phyloP scores from a whole-genome alignment of 1,284 basidiomycete species.

The Paramarasmius palmivorus region DNA sequence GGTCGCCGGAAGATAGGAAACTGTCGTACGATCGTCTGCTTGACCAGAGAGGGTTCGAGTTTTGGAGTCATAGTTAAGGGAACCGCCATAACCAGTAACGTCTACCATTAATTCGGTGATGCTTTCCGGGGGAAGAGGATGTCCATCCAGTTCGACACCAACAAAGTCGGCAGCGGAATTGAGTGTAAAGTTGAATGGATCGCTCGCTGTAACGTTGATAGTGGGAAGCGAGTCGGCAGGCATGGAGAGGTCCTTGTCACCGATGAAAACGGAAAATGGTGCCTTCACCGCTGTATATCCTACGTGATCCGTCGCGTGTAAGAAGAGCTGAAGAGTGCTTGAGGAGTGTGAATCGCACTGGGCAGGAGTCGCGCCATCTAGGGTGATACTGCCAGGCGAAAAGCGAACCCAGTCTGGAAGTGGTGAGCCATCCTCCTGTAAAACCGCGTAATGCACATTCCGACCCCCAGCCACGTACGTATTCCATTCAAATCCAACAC shows the following conservation, averaged over 20 bases:
- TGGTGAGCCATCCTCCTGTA: slow-evolving; percentile 63
- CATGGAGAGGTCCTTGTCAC: slow-evolving; percentile 65
- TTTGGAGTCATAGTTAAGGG: slow-evolving; percentile 64
- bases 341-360: slow-evolving; percentile 38
- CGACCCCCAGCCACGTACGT: slow-evolving; percentile 54
- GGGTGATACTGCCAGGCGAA: slow-evolving; percentile 65
- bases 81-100: slow-evolving; percentile 51
- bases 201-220: slow-evolving; percentile 63
- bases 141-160: slow-evolving; percentile 63
- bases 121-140: slow-evolving; percentile 51
- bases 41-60: slow-evolving; percentile 64
- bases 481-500: slow-evolving; percentile 76
- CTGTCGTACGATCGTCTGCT: slow-evolving; percentile 43
- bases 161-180: slow-evolving; percentile 57
- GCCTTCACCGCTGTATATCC: slow-evolving; percentile 57
- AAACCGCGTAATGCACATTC: slow-evolving; percentile 67
- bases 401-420: slow-evolving; percentile 82
- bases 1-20: slow-evolving; percentile 54
- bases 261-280: slow-evolving; percentile 59
- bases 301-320: slow-evolving; percentile 67
- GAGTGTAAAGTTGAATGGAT: slow-evolving; percentile 59
- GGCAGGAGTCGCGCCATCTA: slow-evolving; percentile 77
- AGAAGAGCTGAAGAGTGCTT: slow-evolving; percentile 45
- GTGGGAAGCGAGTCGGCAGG: slow-evolving; percentile 47
- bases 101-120: slow-evolving; percentile 56